Conservation (phyloP, 1,284 basidiomycete genomes). For the Ceratobasidium sp. region DNA sequence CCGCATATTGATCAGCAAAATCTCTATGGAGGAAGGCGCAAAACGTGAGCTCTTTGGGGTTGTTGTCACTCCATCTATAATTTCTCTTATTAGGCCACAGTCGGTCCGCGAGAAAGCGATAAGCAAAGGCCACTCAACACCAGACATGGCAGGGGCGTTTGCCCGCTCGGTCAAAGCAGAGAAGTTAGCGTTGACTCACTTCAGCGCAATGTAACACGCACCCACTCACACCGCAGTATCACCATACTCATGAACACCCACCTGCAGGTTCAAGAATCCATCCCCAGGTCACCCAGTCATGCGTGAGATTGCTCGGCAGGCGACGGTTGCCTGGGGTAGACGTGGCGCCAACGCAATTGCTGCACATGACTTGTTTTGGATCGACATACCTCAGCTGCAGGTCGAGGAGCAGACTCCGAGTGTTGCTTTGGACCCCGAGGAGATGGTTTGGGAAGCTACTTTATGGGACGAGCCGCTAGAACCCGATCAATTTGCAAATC, state of each 20-base stretch:
- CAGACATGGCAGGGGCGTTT: constrained; percentile 84
- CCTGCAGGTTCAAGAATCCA: constrained; percentile 35
- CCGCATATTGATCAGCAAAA: constrained; percentile 62
- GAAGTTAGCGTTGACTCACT: constrained; percentile 85
- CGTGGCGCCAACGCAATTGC: constrained; percentile 13
- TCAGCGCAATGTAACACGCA: constrained; percentile 74
- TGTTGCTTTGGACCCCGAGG: neutral
- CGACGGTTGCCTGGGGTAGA: constrained; percentile 36
- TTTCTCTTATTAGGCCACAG: constrained; percentile 46
- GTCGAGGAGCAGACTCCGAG: neutral
- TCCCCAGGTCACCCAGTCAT: constrained; percentile 34
- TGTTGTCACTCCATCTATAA: neutral
- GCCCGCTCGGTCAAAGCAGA: constrained; percentile 75
- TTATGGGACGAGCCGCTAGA: constrained; percentile 38
- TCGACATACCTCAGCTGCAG: constrained; percentile 35
- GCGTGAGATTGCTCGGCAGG: constrained; percentile 43
- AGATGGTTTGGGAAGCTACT: neutral
- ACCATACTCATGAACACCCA: neutral
- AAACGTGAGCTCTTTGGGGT: constrained; percentile 12
- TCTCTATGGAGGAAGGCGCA: constrained; percentile 59
- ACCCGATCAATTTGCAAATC: constrained; percentile 11
- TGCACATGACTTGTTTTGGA: constrained; percentile 35
- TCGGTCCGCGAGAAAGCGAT: constrained; percentile 71
- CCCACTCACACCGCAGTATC: neutral
- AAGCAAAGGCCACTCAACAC: constrained; percentile 85